Evolutionary conservation across 2,329 filamentous ascomycete species (phyloP), one percentile per base, ranked within the genome.

Genomic region (Arthroderma sp.): DNA sequence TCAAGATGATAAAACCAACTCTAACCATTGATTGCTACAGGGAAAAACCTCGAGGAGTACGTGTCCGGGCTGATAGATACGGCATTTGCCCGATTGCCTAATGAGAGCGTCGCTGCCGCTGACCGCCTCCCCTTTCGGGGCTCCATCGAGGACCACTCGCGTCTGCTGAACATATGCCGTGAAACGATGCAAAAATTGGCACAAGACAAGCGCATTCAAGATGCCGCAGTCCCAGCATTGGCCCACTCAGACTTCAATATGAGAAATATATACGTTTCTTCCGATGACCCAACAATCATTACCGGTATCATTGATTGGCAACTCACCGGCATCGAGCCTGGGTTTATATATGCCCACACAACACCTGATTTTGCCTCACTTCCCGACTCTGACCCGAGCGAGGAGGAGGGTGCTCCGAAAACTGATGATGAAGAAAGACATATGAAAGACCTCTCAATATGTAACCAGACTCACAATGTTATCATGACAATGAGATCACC

Each of bases 251-350:
- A 63, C 40, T 54, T 60, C 7, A 47, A 63, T 43, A 59, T 53
- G 41, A 45, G 60, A 29, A 63, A 63, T 38, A 60, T 63, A 3
- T 61, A 52, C 33, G 53, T 64, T 28, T 60, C 58, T 2, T 37
- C 48, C 4, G 47, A 57, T 6, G 58, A 62, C 6, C 57, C 54
- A 36, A 57, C 57, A 1, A 5, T 49, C 3, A 52, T 62, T 22
- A 60, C 59, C 3, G 51, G 53, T 7, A 29, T 64, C 0, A 58
- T 63, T 40, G 60, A 63, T 40, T 63, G 57, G 61, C 57, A 63
- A 45, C 52, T 53, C 38, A 44, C 60, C 22, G 55, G 52, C 32
- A 11, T 67, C 60, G 50, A 51, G 53, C 11, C 56, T 38, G 1
- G 57, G 52, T 33, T 47, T 57, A 22, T 52, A 57, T 15, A 51